These are phyloP conservation scores for Lactarius tabidus DNA, from an alignment of 768 basidiomycete species.

Conservation along the genomic window DNA sequence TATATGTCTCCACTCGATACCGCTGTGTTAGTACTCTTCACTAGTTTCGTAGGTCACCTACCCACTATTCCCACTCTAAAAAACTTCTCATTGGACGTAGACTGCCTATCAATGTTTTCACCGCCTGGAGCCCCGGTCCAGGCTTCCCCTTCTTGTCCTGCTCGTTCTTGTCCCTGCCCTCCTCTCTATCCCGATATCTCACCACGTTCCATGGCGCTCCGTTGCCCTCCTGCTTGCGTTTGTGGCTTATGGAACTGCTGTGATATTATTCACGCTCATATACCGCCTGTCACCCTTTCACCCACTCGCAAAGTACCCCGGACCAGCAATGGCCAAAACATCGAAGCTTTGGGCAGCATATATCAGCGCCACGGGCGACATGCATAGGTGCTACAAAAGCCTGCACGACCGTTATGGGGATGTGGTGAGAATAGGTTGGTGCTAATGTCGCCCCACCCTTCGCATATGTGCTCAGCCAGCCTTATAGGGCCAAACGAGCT, in stretches of 20 bases:
- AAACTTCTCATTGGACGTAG: neutral
- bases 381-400: conserved; percentile 31
- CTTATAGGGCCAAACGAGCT: conserved; percentile 1
- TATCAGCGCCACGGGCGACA: conserved; percentile 27
- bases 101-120: neutral
- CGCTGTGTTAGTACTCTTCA: too few species aligned
- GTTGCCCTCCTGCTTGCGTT: neutral
- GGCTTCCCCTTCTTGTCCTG: neutral
- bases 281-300: neutral
- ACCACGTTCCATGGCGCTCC: neutral
- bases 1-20: too few species aligned
- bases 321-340: conserved; percentile 31
- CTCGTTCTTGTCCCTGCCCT: neutral
- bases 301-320: conserved; percentile 33
- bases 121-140: neutral
- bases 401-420: conserved; percentile 38
- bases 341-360: conserved; percentile 31
- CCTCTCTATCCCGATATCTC: neutral
- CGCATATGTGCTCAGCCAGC: neutral
- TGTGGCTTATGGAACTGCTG: neutral
- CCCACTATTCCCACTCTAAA: neutral
- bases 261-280: neutral
- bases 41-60: too few species aligned
- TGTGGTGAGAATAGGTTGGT: conserved; percentile 37
- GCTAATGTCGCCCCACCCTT: neutral